Evolutionary conservation across 2,329 filamentous ascomycete genomes (phyloP).

Genomic region (Verticillium dahliae): DNA sequence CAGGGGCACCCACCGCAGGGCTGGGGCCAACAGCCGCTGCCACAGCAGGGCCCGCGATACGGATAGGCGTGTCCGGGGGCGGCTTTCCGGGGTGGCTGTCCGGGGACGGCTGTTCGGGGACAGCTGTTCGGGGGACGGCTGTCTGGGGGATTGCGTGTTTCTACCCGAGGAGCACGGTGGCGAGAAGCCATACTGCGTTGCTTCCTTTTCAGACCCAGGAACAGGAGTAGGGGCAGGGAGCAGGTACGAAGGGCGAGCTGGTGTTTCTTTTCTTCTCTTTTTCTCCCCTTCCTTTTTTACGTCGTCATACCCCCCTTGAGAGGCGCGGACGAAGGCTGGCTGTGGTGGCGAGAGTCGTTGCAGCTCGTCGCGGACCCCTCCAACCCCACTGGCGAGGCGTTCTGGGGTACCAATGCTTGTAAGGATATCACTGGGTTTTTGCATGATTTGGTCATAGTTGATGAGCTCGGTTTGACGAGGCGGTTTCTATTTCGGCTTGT

Average conservation of each 20-base stretch:
- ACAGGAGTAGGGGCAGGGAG: neutral
- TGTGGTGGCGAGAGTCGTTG: neutral
- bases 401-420: neutral
- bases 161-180: too few species aligned
- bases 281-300: too few species aligned
- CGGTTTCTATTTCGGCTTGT: neutral
- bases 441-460: neutral
- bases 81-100: too few species aligned
- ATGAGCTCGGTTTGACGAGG: neutral
- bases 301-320: neutral
- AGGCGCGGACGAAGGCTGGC: neutral
- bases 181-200: neutral
- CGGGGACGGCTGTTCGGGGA: too few species aligned
- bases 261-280: neutral
- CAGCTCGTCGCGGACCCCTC: neutral
- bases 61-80: neutral
- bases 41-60: constrained; percentile 4
- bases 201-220: neutral
- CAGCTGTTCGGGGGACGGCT: too few species aligned
- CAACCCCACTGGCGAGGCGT: neutral
- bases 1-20: constrained; percentile 26
- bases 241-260: neutral
- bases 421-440: neutral
- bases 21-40: constrained; percentile 17
- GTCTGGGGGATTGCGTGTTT: too few species aligned